Evolutionary conservation across 108 stramenopile species (phyloP), one percentile per base, ranked within the genome.

Genomic region (Conticribra weissflogii): DNA sequence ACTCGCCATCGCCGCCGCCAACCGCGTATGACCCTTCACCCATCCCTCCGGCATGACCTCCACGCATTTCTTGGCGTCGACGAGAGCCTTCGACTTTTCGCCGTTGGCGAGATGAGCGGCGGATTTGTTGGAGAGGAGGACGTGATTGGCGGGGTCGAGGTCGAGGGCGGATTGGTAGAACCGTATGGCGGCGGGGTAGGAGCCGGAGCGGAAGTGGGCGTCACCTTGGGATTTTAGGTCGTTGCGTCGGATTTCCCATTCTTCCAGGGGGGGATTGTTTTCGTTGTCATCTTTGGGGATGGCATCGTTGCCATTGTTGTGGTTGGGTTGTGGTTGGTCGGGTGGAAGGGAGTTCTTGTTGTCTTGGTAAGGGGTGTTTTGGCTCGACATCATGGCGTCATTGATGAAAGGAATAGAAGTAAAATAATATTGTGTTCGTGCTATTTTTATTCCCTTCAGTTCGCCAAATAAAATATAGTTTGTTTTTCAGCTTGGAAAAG

Each of bases 211-310:
- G 70, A 95, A 95, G 63, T 89, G 86, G 19, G 51, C 46, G 65
- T 95, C 94, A 2, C 63, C 94, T 7, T 44, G 33, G 48, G 66
- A 24, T 71, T 95, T 95, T 63, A 79, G 73, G 8, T 68, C 66
- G 58, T 95, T 89, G 3, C 91, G 85, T 50, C 87, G 88, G 8
- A 91, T 61, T 74, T 90, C 79, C 94, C 94, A 95, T 53, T 95
- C 93, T 71, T 92, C 88, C 30, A 50, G 72, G 25, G 54, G 36
- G 23, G 46, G 46, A 41, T 5, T 9, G 5, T 41, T 12, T 41
- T 41, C 36, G 36, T 9, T n/a, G n/a, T n/a, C n/a, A n/a, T n/a
- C n/a, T n/a, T n/a, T n/a, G n/a, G n/a, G n/a, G n/a, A n/a, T n/a
- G n/a, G n/a, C n/a, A n/a, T n/a, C 36, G 36, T 5, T 41, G 36